Base-by-base conservation (phyloP, 768 basidiomycete genomes). In the Antrodiella citrinella region DNA sequence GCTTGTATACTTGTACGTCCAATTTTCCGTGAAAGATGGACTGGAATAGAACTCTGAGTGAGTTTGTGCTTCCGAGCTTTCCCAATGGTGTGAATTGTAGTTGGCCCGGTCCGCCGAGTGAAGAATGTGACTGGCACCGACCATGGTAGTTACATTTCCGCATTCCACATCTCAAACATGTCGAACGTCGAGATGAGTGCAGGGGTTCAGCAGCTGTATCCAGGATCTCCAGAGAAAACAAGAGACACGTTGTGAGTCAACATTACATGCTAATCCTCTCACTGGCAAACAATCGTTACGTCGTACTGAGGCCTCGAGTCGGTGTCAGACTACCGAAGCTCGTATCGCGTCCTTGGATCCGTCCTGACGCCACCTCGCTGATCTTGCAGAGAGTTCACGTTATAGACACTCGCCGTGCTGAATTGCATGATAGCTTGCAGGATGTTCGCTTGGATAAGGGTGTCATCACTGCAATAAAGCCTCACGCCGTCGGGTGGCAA, bases 301-400 rank as follows among this genome's bases (percentile, higher is more conserved):
- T 18, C 10, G 5, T 2, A 19, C 40, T 26, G 11, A 26, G 19
- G 9, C 5, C 21, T 19, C 12, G 2, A 21, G 11, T 13, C 23
- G 7, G n/a, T 5, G 25, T 47, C 44, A 61, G 64, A 25, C 57
- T 66, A 11, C 62, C 61, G 4, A 65, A 66, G 44, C 61, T 67
- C 22, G 59, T 55, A 5, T 40, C 60, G n/a, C 70, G 69, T 51
- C 71, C 71, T 11, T 73, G 71, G 71, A 24, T 69, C 2, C 44
- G 50, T 11, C 26, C 54, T 1, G 19, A 53, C 1, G 43, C 40
- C 0, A 57, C 68, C 0, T 54, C 59, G 2, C 53, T 69, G 20
- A 52, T 65, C 13, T 56, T 73, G 13, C 59, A 53, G 18, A 71
- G 72, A 52, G 66, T 61, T 10, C 54, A 53, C 15, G 55, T 73